Evolutionary conservation across 2,329 filamentous ascomycete species (phyloP), one percentile per base, ranked within the genome.

Genomic region (Byssoonygena ceratinophila): DNA sequence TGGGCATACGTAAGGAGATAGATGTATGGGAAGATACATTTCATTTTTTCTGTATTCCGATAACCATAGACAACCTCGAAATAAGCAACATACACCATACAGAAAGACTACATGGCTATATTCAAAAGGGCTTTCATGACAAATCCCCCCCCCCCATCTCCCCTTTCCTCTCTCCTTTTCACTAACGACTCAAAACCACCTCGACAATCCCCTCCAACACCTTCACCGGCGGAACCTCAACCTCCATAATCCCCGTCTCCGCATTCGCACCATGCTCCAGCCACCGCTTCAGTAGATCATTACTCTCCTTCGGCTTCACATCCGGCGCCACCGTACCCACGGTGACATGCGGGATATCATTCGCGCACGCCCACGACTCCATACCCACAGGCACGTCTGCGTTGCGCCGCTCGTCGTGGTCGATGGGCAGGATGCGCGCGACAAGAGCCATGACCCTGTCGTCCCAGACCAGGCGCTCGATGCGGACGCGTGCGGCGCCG

Each of bases 221-320:
- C 51, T 77, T 73, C 46, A 75, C 74, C 0, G 77, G 77, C 48
- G 72, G 72, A 8, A 83, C 70, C 54, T 73, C 71, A 16, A 73
- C 60, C 61, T 83, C 80, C 37, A 68, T 69, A 52, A 82, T 79
- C 0, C 77, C 78, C 3, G 67, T 76, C n/a, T 69, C 64, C 5
- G 66, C 70, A 1, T 67, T 67, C 63, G 76, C 63, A 0, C 81
- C 81, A 46, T 71, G 67, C 57, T 83, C 75, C 56, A 92, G 64
- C 91, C 91, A 97, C 55, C 75, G 74, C 57, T 76, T 76, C 54
- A 98, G 68, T 63, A 98, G 61, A 54, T 87, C 83, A 64, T 98
- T 98, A 71, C 90, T 94, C 74, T 98, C 91, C 69, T 86, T 90
- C 0, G 92, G 91, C 72, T 96, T 97, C 62, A 97, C 80, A 6